Percentiles rank a stretch among this genome's conserved stretches.
These are phyloP conservation scores for Epichloe typhina DNA, from an alignment of 2,329 filamentous ascomycete genomes.

Conservation along the genomic window DNA sequence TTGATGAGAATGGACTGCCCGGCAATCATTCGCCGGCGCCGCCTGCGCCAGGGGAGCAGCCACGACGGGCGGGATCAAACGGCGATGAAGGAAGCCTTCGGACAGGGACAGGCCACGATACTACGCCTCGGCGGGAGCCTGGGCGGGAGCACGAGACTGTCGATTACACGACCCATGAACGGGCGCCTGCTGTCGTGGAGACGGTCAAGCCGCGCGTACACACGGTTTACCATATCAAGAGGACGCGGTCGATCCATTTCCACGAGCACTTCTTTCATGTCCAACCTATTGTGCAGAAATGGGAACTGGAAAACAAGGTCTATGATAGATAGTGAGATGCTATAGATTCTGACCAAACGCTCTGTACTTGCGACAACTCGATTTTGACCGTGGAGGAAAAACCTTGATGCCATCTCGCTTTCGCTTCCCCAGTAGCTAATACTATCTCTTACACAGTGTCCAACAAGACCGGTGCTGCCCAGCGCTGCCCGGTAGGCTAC, in stretches of 20 bases:
- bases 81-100: not conserved
- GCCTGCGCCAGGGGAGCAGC: not conserved
- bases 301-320: not conserved
- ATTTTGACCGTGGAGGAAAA: not conserved
- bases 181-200: conserved; percentile 2
- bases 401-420: no score
- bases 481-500: no score
- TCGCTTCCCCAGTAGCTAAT: no score
- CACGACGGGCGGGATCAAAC: not conserved
- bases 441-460: no score
- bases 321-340: no score
- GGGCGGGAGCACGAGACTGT: not conserved
- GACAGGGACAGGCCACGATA: not conserved
- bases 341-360: not conserved
- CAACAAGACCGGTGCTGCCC: no score
- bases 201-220: not conserved
- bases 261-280: conserved; percentile 2
- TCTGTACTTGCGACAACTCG: not conserved
- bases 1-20: not conserved
- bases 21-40: not conserved
- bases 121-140: not conserved
- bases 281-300: conserved; percentile 1
- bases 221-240: conserved; percentile 1
- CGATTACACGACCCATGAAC: not conserved
- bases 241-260: conserved; percentile 2